Base-by-base conservation (phyloP, 2,329 filamentous ascomycete genomes). In the Penicillium hordei region DNA sequence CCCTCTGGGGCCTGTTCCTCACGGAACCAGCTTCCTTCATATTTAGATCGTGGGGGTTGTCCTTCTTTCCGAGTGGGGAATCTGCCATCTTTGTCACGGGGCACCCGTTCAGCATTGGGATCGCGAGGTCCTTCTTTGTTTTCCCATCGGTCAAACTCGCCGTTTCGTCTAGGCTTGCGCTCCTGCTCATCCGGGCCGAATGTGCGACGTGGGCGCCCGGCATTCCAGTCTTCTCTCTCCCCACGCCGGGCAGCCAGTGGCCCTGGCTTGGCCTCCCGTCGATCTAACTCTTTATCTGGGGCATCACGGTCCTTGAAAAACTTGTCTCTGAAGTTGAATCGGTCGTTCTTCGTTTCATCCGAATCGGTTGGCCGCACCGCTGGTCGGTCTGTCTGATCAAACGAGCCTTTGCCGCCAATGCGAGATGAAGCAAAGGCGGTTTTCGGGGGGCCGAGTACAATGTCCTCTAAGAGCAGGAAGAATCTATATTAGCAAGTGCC, bases 381-480 rank as follows among this genome's bases (percentile, higher is more conserved):
- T 25, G 75, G 58, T 40, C 78, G 75, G 58, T 81, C 79, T 23
- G 74, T 72, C 48, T 74, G 67, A 57, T 82, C 80, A 55, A 78
- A 73, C 1, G 72, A 74, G 33, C 70, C 67, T 70, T 83, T 83
- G 36, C 76, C 75, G 61, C 72, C 67, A 52, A 75, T 72, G 59
- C 85, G 82, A 58, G 89, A 90, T 23, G 92, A 95, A 52, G 90
- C 86, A 74, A 97, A 96, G 44, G 86, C 86, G 46, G 86, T 90
- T 73, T 90, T 90, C 1, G 92, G 90, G 21, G 92, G 92, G 15
- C 90, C 92, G 57, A 96, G 88, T 58, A 94, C 83, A 57, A 95
- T 89, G 63, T 95, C 91, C 67, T 96, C 93, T 68, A 84, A 78
- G 72, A 66, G 57, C 31, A 42, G 29, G 58, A 45, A 12, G 1